Conservation (phyloP, 2,329 filamentous ascomycete species). For the Aureobasidium sp. region DNA sequence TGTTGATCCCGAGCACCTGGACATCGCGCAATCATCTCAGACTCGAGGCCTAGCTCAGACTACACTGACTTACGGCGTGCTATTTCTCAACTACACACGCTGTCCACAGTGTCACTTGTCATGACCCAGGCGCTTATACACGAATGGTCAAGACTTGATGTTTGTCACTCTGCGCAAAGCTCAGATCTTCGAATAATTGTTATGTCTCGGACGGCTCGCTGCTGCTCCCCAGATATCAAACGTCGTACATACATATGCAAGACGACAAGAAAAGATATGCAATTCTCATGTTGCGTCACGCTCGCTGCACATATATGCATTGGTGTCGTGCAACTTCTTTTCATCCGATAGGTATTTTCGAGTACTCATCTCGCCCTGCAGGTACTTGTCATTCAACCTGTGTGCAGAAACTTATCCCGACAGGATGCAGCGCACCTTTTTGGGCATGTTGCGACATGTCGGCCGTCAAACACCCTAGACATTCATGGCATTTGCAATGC, state of each 20-base stretch:
- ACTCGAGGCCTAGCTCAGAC: background rate
- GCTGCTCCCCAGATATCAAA: background rate
- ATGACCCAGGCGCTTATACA: background rate
- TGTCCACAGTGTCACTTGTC: conserved; percentile 4
- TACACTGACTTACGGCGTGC: background rate
- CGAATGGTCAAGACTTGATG: background rate
- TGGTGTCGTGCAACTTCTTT: no score
- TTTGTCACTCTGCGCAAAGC: background rate
- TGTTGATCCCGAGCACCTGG: conserved; percentile 3
- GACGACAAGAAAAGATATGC: conserved; percentile 2
- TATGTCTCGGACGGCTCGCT: background rate
- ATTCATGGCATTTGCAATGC: no score
- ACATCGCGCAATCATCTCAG: conserved; percentile 9
- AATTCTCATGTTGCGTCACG: background rate
- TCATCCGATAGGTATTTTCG: no score
- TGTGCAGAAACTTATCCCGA: no score
- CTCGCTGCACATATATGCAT: no score
- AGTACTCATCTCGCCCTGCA: no score
- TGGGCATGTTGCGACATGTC: no score
- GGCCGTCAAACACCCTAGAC: no score
- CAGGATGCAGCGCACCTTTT: no score
- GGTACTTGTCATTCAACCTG: no score
- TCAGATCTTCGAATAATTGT: background rate
- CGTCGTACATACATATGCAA: conserved; percentile 8
- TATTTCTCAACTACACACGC: background rate